Percentiles rank a stretch among this genome's conserved stretches.
Conservation (phyloP, 2,329 filamentous ascomycete genomes). For the Phialophora tarda region DNA sequence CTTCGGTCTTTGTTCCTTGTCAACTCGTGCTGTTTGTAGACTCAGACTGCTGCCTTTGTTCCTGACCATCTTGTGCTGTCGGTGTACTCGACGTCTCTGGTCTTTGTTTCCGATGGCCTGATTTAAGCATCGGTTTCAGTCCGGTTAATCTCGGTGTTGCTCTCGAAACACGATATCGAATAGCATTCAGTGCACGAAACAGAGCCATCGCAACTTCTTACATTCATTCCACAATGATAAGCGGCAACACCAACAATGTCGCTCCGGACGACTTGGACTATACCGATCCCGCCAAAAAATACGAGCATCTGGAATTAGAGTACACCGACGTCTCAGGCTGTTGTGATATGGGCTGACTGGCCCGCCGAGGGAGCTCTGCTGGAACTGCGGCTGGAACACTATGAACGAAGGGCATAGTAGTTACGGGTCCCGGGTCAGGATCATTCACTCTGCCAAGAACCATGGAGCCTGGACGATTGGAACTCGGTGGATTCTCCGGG, state of each 20-base stretch:
- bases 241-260: conserved; percentile 6
- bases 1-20: neutral
- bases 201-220: neutral
- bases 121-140: neutral
- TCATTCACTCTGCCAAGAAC: conserved; percentile 16
- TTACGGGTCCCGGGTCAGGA: conserved; percentile 14
- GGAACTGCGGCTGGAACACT: neutral
- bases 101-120: neutral
- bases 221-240: conserved; percentile 11
- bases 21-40: too few species aligned
- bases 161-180: neutral
- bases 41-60: too few species aligned
- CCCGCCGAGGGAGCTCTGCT: neutral
- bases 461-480: conserved; percentile 19
- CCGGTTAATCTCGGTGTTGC: neutral
- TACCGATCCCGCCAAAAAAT: conserved; percentile 16
- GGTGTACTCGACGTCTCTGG: neutral
- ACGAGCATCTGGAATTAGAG: neutral
- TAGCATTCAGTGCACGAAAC: neutral
- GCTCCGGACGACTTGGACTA: conserved; percentile 21
- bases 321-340: too few species aligned
- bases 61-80: too few species aligned
- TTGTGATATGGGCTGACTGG: too few species aligned
- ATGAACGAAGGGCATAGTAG: neutral
- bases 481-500: conserved; percentile 19